These are phyloP conservation scores for Ascocoryne sarcoides DNA, from an alignment of 2,329 filamentous ascomycete genomes.

Conservation along the genomic window DNA sequence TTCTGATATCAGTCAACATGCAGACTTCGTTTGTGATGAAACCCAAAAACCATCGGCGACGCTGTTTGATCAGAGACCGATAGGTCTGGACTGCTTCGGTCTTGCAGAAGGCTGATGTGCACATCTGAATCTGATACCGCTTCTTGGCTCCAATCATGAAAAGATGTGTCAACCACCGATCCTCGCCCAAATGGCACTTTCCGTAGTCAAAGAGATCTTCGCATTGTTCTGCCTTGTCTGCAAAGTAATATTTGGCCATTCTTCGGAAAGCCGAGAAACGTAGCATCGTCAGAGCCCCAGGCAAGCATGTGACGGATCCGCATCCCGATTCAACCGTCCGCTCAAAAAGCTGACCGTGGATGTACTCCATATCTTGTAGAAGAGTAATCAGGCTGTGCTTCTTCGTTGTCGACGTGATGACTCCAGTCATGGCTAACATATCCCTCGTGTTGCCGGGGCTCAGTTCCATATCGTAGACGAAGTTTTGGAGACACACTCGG, in stretches of 20 bases:
- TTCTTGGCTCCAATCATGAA: slow-evolving; percentile 98
- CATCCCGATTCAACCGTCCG: slow-evolving; percentile 91
- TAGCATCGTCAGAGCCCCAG: slow-evolving; percentile 89
- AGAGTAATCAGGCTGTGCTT: slow-evolving; percentile 85
- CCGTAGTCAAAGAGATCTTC: slow-evolving; percentile 95
- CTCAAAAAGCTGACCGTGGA: slow-evolving; percentile 94
- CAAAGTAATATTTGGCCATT: slow-evolving; percentile 98
- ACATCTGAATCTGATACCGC: slow-evolving; percentile 94
- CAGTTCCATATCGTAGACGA: slow-evolving; percentile 97
- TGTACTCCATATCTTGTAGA: slow-evolving; percentile 95
- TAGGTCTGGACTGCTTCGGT: slow-evolving; percentile 93
- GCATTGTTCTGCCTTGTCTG: slow-evolving; percentile 90
- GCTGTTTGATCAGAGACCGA: slow-evolving; percentile 79
- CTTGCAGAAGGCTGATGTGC: slow-evolving; percentile 95
- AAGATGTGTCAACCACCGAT: slow-evolving; percentile 92
- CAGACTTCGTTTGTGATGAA: slow-evolving; percentile 98
- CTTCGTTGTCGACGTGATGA: slow-evolving; percentile 88
- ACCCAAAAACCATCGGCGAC: slow-evolving; percentile 90
- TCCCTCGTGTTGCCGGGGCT: slow-evolving; percentile 85
- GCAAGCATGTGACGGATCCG: slow-evolving; percentile 87
- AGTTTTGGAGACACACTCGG: slow-evolving; percentile 86
- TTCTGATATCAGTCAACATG: slow-evolving; percentile 89
- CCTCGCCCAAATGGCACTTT: slow-evolving; percentile 90
- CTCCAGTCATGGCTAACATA: slow-evolving; percentile 95
- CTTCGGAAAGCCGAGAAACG: slow-evolving; percentile 92